Base-by-base conservation (phyloP, 345 rosid genomes). In the Erodium maritimum region DNA sequence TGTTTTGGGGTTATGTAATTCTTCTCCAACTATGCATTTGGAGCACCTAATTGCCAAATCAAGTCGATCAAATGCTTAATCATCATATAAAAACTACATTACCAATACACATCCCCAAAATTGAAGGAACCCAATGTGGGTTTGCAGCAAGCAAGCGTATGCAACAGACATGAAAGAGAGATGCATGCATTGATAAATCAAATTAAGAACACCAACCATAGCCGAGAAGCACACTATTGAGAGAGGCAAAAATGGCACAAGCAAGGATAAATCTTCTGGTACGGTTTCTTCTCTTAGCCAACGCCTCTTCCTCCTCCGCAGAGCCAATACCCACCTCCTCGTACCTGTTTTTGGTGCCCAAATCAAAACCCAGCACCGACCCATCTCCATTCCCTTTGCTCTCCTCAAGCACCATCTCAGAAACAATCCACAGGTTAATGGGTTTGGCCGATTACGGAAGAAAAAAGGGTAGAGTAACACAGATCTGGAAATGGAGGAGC, bases 201-300 rank as follows among this genome's bases (percentile, higher is more conserved):
- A n/a, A n/a, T n/a, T n/a, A n/a, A n/a, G n/a, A n/a, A n/a, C n/a
- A n/a, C n/a, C n/a, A n/a, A 82, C 86, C 91, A 61, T 85, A 82
- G 21, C 88, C 91, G 42, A 82, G 91, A 45, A 85, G 88, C 53
- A 82, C 82, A 53, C 78, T 78, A 63, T 85, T 85, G 61, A 82
- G 82, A 51, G 86, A 85, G 24, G 84, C 86, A 56, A 85, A 80
- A 51, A 85, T 48, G 61, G 85, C 85, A 59, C 81, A 82, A 59
- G 75, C 78, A 56, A 75, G 11, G n/a, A n/a, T n/a, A n/a, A n/a
- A n/a, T 6, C 20, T 64, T 54, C 5, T 21, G 12, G 56, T 58
- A 2, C 33, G 59, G 21, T 33, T 14, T 34, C 20, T 50, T 4
- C 66, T 24, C 29, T 54, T 29, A 5, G 21, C 24, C 34, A 33